Evolutionary conservation across 139 green algal species (phyloP).

Genomic region (Micractinium conductrix): DNA sequence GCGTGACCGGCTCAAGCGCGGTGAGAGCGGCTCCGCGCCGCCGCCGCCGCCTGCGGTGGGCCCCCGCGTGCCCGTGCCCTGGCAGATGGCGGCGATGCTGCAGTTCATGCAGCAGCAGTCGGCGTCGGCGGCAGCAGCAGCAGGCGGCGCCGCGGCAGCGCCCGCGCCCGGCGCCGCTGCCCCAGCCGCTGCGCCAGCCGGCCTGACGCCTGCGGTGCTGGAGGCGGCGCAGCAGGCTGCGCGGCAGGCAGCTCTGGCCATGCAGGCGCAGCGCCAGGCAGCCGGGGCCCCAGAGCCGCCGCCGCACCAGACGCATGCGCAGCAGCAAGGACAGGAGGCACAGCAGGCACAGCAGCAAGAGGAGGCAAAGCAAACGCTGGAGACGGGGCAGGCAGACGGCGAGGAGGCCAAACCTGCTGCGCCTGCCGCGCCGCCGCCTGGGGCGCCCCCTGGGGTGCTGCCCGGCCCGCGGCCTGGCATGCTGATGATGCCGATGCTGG

Average conservation of each 20-base stretch:
- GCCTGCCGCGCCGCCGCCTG: background rate
- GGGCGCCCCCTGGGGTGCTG: too few relatives aligned
- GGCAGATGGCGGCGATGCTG: background rate
- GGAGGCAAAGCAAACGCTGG: background rate
- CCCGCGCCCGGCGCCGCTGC: background rate
- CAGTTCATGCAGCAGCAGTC: background rate
- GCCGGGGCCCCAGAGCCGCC: background rate
- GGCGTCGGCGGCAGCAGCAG: background rate
- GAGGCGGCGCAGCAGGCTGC: constrained; percentile 17
- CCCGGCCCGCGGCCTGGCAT: background rate
- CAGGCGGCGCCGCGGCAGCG: background rate
- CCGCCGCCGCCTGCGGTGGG: background rate
- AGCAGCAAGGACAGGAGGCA: background rate
- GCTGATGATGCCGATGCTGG: constrained; percentile 12
- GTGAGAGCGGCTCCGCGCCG: background rate
- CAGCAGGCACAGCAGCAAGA: background rate
- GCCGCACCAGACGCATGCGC: background rate
- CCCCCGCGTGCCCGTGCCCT: background rate
- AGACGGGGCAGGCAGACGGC: background rate
- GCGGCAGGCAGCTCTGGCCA: background rate
- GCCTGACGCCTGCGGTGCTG: background rate
- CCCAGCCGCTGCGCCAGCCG: background rate
- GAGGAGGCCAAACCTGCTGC: background rate
- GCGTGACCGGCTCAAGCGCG: background rate
- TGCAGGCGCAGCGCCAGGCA: constrained; percentile 2